Evolutionary conservation across 164 flowering plant genomes (phyloP).

Genomic region (Magnolia changhungtana): DNA sequence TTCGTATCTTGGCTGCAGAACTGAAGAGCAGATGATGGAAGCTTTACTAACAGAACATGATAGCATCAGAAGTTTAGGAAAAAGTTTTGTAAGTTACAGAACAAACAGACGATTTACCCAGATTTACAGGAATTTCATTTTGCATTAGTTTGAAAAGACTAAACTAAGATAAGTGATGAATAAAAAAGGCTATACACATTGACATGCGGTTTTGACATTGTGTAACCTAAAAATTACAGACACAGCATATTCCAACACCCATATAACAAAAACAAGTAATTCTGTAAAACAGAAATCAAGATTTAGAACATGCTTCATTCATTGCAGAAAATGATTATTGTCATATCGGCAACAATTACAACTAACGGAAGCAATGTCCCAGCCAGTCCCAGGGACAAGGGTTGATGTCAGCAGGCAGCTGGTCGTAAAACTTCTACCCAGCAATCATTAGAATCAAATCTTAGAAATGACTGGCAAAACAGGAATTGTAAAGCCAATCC

Average conservation of each 20-base stretch:
- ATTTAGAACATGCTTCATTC: neutral
- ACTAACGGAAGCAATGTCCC: too few species aligned
- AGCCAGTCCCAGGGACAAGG: too few species aligned
- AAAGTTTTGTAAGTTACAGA: neutral
- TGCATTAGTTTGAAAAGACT: neutral
- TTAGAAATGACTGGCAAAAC: too few species aligned
- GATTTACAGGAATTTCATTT: neutral
- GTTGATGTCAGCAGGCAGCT: too few species aligned
- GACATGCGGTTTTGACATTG: too few species aligned
- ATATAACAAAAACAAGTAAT: neutral
- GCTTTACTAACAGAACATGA: neutral
- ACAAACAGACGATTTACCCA: neutral
- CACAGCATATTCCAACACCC: neutral
- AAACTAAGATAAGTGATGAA: too few species aligned
- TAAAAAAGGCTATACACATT: neutral
- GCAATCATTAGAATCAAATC: too few species aligned
- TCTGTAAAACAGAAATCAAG: neutral
- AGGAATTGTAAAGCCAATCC: too few species aligned
- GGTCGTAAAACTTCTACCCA: too few species aligned
- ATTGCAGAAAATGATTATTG: too few species aligned
- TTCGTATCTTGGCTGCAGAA: conserved; percentile 79
- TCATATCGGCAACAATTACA: too few species aligned
- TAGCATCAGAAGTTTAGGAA: neutral
- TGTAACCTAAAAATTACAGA: neutral
- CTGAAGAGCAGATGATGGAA: conserved; percentile 41